These are phyloP conservation scores for Tuber borchii DNA, from an alignment of 495 filamentous ascomycete genomes.

Conservation along the genomic window DNA sequence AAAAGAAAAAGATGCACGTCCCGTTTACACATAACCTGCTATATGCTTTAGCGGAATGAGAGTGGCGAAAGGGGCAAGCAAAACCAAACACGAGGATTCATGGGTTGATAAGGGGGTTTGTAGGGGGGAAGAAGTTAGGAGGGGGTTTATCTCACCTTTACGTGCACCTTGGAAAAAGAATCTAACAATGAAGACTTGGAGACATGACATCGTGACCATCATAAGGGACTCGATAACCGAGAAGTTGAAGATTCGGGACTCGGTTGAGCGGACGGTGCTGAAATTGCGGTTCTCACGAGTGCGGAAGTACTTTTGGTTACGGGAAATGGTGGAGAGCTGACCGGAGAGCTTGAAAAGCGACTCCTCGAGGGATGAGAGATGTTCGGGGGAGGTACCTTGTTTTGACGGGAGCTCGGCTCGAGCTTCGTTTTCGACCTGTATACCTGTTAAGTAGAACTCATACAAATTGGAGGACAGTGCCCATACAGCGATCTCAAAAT, in stretches of 20 bases:
- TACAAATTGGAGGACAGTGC: conserved; percentile 4
- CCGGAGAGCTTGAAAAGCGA: conserved; percentile 91
- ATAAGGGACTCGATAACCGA: conserved; percentile 83
- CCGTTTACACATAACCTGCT: conserved; percentile 42
- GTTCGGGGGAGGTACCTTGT: conserved; percentile 84
- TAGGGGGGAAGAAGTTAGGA: conserved; percentile 12
- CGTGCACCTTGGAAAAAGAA: conserved; percentile 86
- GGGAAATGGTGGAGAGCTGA: conserved; percentile 88
- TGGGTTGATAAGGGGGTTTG: neutral
- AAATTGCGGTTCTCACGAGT: conserved; percentile 98
- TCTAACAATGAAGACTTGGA: conserved; percentile 95
- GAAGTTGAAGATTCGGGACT: conserved; percentile 93
- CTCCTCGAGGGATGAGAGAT: conserved; percentile 85
- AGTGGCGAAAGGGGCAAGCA: conserved; percentile 29
- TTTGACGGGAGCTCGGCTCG: conserved; percentile 73
- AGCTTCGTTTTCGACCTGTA: conserved; percentile 86
- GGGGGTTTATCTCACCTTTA: conserved; percentile 40
- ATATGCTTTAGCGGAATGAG: conserved; percentile 43
- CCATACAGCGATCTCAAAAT: conserved; percentile 94
- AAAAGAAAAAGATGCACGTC: conserved; percentile 37
- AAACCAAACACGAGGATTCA: conserved; percentile 4
- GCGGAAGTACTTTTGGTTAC: conserved; percentile 99
- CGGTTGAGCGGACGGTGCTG: conserved; percentile 93
- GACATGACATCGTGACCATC: conserved; percentile 91
- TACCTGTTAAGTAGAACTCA: neutral